Evolutionary conservation across 371 early-diverging fungal genomes (phyloP).

Genomic region (Lichtheimia ramosa): DNA sequence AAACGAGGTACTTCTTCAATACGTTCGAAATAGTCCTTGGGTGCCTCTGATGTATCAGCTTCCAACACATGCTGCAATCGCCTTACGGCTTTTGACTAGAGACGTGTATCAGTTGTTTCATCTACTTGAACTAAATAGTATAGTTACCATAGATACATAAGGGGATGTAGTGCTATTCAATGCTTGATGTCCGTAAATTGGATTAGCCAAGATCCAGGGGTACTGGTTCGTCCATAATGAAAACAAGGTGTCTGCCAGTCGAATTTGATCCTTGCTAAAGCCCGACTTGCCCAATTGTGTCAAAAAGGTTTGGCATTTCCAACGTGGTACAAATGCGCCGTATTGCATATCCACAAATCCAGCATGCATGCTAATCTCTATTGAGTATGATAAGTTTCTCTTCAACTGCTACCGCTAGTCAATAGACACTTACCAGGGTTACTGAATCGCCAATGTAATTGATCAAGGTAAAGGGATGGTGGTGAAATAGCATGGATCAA

Average conservation of each 20-base stretch:
- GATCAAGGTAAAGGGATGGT: conserved; percentile 55
- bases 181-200: conserved; percentile 11
- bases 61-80: conserved; percentile 48
- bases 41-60: conserved; percentile 39
- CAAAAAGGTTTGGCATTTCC: conserved; percentile 49
- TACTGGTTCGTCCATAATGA: conserved; percentile 69
- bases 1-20: conserved; percentile 46
- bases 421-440: conserved; percentile 38
- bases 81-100: conserved; percentile 57
- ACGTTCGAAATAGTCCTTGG: conserved; percentile 55
- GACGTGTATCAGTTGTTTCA: too few species aligned
- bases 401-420: too few species aligned
- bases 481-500: conserved; percentile 62
- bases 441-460: conserved; percentile 58
- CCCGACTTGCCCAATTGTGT: conserved; percentile 56
- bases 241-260: conserved; percentile 61
- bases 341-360: conserved; percentile 55
- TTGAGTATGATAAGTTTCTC: not conserved
- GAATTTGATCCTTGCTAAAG: conserved; percentile 48
- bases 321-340: conserved; percentile 51
- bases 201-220: conserved; percentile 60
- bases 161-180: not conserved
- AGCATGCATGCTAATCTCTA: conserved; percentile 45
- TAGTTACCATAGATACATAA: conserved; percentile 10
- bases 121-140: not conserved